These are phyloP conservation scores for Verbena officinalis DNA, from an alignment of 257 asterid species.

Conservation along the genomic window DNA sequence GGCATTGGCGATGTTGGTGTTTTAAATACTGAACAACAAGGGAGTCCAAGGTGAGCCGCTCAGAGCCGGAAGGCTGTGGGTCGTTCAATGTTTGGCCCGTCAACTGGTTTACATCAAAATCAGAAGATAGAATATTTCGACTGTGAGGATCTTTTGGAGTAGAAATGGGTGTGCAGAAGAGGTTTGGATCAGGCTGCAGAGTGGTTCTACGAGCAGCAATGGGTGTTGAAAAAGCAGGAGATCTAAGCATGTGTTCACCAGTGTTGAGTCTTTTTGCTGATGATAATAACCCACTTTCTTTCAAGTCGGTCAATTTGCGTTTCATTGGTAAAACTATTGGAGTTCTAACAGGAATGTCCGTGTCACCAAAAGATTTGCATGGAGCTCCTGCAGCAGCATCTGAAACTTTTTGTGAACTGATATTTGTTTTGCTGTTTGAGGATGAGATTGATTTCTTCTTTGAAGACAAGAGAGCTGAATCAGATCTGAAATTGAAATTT, in stretches of 20 bases:
- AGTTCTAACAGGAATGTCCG: slow-evolving; percentile 60
- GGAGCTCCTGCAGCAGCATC: slow-evolving; percentile 52
- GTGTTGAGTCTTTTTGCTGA: slow-evolving; percentile 70
- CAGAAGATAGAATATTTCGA: slow-evolving; percentile 50
- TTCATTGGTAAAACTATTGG: slow-evolving; percentile 88
- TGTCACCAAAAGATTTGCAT: slow-evolving; percentile 52
- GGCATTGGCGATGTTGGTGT: slow-evolving; percentile 98
- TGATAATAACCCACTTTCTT: slow-evolving; percentile 50
- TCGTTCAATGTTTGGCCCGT: slow-evolving; percentile 47
- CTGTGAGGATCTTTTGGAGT: slow-evolving; percentile 54
- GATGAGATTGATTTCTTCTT: slow-evolving; percentile 56
- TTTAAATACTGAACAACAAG: slow-evolving; percentile 90
- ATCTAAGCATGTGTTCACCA: slow-evolving; percentile 60
- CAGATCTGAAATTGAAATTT: slow-evolving; percentile 50
- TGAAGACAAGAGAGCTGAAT: slow-evolving; percentile 46
- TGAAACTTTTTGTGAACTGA: slow-evolving; percentile 39
- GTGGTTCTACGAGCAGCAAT: slow-evolving; percentile 51
- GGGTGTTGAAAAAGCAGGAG: slow-evolving; percentile 65
- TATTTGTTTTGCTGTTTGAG: slow-evolving; percentile 48
- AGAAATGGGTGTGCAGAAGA: slow-evolving; percentile 49
- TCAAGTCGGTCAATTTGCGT: slow-evolving; percentile 73
- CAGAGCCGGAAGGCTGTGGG: slow-evolving; percentile 61
- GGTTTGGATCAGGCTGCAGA: slow-evolving; percentile 58
- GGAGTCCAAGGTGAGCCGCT: slow-evolving; percentile 86
- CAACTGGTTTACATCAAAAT: slow-evolving; percentile 53